These are phyloP conservation scores for Verticillium zaregamsianum DNA, from an alignment of 2,329 filamentous ascomycete genomes.

Conservation along the genomic window DNA sequence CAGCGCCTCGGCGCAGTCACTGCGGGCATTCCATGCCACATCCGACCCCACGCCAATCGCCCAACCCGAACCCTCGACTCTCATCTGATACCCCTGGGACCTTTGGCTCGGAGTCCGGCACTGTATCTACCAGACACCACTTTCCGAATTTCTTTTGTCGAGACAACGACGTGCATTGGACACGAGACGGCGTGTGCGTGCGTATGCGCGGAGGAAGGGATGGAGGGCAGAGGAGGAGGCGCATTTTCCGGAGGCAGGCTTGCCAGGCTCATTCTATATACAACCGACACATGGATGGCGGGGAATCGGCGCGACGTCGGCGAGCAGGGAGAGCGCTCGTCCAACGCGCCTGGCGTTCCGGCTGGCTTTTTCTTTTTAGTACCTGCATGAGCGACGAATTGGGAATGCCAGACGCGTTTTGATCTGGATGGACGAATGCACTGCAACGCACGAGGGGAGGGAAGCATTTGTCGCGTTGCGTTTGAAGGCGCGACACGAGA, in stretches of 20 bases:
- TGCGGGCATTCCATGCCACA: neutral
- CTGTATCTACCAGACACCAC: neutral
- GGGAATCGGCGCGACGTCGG: neutral
- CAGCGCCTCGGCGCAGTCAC: neutral
- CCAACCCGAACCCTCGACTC: neutral
- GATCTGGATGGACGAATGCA: neutral
- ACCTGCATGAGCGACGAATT: slow-evolving; percentile 15
- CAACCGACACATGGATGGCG: slow-evolving; percentile 1
- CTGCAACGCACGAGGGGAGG: neutral
- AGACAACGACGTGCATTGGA: neutral
- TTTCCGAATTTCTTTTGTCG: neutral
- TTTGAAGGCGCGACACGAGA: neutral
- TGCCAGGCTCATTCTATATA: neutral
- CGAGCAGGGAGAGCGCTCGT: slow-evolving; percentile 6
- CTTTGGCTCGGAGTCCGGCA: neutral
- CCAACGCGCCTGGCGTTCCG: slow-evolving; percentile 8
- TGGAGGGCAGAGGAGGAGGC: neutral
- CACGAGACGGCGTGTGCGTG: neutral
- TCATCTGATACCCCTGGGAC: neutral
- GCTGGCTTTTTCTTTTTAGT: slow-evolving; percentile 6
- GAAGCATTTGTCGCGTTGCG: neutral
- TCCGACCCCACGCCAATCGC: neutral
- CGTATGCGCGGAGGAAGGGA: neutral
- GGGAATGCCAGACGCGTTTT: slow-evolving; percentile 6
- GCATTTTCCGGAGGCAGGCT: neutral